These are phyloP conservation scores for Aspergillus novofumigatus DNA, from an alignment of 2,329 filamentous ascomycete genomes.

Conservation along the genomic window DNA sequence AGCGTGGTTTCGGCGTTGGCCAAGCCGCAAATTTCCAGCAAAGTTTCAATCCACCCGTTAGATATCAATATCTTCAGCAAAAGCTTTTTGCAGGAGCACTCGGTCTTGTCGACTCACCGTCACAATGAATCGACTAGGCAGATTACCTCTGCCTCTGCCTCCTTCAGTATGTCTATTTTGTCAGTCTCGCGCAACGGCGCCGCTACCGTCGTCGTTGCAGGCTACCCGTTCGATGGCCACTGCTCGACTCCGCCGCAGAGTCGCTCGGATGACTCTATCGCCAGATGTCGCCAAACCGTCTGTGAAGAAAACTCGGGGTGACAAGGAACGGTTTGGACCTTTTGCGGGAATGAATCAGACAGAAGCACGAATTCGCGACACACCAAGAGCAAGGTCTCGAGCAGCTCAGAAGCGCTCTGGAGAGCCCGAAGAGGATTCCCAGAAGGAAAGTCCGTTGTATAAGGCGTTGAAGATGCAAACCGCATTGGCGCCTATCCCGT, in stretches of 20 bases:
- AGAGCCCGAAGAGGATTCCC: constrained; percentile 29
- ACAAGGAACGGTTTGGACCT: constrained; percentile 47
- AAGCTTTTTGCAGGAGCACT: not conserved
- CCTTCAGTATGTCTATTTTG: constrained; percentile 32
- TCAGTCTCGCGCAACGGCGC: constrained; percentile 21
- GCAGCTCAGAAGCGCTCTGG: constrained; percentile 43
- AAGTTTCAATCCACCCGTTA: not conserved
- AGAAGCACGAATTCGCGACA: constrained; percentile 42
- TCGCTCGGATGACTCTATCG: constrained; percentile 37
- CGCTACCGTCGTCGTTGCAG: constrained; percentile 24
- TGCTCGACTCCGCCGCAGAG: constrained; percentile 29
- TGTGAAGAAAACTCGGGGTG: constrained; percentile 34
- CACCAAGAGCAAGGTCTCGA: constrained; percentile 32
- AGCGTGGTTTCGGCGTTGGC: not conserved
- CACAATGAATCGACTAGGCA: constrained; percentile 20
- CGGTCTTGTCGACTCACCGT: not conserved
- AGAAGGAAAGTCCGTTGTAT: constrained; percentile 51
- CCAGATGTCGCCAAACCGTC: constrained; percentile 26
- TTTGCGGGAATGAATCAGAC: constrained; percentile 59
- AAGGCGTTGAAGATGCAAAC: constrained; percentile 95
- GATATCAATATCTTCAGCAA: not conserved
- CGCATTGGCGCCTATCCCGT: constrained; percentile 70
- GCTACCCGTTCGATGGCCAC: constrained; percentile 30
- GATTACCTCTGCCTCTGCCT: constrained; percentile 26
- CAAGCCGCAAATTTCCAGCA: not conserved